Conservation (phyloP, 805 yeast genomes). For the Candida caryicola region DNA sequence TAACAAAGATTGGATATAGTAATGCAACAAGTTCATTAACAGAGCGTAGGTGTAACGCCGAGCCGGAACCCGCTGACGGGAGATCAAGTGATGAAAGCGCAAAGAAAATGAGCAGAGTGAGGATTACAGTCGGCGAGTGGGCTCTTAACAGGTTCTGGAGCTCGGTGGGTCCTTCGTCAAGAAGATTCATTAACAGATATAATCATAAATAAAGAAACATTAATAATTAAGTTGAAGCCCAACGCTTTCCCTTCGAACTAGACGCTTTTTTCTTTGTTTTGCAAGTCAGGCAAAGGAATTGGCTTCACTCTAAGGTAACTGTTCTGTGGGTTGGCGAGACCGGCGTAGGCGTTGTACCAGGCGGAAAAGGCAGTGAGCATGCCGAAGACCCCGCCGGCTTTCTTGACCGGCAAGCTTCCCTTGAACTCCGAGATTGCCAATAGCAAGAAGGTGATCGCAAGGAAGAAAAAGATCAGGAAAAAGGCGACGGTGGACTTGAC, state of each 20-base stretch:
- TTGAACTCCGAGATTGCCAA: slow-evolving; percentile 38
- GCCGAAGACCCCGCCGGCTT: slow-evolving; percentile 44
- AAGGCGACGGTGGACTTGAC: slow-evolving; percentile 44
- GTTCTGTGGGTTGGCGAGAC: slow-evolving; percentile 57
- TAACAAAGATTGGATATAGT: background rate
- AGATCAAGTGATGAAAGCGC: too few relatives aligned
- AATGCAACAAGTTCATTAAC: too few relatives aligned
- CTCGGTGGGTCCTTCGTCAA: too few relatives aligned
- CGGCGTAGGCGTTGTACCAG: slow-evolving; percentile 48
- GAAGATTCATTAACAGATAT: too few relatives aligned
- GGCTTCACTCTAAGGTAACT: slow-evolving; percentile 53
- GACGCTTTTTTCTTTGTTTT: slow-evolving; percentile 7
- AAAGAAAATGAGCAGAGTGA: too few relatives aligned
- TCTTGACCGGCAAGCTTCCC: slow-evolving; percentile 27
- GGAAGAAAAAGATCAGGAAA: slow-evolving; percentile 39
- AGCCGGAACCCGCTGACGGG: too few relatives aligned
- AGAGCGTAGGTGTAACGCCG: too few relatives aligned
- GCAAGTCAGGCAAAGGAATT: slow-evolving; percentile 48
- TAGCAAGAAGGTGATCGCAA: slow-evolving; percentile 40
- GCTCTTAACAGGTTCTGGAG: too few relatives aligned
- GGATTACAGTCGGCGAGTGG: too few relatives aligned
- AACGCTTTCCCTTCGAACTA: too few relatives aligned
- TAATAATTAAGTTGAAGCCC: background rate
- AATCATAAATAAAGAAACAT: background rate
- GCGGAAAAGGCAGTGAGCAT: slow-evolving; percentile 40